A percentile compares a stretch with the other conserved stretches of the same genome.
Conservation (phyloP, 2,329 filamentous ascomycete genomes). For the Colletotrichum musae region DNA sequence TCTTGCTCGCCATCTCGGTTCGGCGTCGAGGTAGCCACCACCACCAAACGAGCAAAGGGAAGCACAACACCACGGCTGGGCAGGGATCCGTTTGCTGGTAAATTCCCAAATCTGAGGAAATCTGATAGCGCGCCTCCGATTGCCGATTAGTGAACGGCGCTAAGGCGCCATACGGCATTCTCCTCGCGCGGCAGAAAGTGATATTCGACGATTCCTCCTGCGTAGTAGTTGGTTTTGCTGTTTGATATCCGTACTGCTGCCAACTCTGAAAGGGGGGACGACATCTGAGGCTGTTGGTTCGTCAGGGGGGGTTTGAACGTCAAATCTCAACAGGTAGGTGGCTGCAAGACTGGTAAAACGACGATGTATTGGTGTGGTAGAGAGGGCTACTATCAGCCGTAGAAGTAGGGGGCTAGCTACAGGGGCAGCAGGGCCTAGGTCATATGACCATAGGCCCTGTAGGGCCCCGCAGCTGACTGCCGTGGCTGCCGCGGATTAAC, state of each 20-base stretch:
- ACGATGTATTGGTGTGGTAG: no score
- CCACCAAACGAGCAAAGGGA: not conserved
- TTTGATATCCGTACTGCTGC: not conserved
- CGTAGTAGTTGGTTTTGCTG: not conserved
- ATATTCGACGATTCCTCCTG: not conserved
- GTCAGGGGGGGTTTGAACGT: no score
- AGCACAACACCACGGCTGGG: conserved; percentile 16
- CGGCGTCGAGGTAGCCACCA: not conserved
- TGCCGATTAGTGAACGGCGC: conserved; percentile 35
- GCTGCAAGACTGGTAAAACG: no score
- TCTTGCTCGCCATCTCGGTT: not conserved
- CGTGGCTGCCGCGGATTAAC: no score
- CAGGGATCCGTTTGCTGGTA: conserved; percentile 17
- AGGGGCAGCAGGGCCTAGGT: no score
- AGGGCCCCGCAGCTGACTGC: no score
- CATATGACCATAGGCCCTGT: no score
- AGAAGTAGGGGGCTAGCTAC: no score
- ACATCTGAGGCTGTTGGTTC: no score
- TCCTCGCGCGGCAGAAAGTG: not conserved
- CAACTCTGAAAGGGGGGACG: no score
- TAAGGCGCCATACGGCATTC: conserved; percentile 15
- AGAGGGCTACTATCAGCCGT: no score
- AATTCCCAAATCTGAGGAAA: conserved; percentile 22
- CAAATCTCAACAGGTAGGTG: no score
- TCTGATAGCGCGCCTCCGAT: conserved; percentile 32